Evolutionary conservation across 2,329 filamentous ascomycete species (phyloP).

Genomic region (Sclerotinia sclerotiorum): DNA sequence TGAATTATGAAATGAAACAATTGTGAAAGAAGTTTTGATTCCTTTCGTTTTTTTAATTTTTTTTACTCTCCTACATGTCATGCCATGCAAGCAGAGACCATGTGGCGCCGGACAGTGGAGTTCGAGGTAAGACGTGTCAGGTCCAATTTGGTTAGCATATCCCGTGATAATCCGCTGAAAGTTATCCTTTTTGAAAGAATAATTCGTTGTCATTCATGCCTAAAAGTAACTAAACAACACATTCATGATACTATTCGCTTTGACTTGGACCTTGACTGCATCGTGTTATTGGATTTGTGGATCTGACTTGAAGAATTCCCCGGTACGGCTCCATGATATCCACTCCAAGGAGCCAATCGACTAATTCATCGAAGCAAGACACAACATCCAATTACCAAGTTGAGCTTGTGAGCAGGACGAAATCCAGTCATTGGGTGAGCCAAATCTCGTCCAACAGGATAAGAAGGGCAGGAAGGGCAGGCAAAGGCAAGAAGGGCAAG

Average conservation of each 20-base stretch:
- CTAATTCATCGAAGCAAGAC: constrained; percentile 9
- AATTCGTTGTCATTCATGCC: constrained; percentile 24
- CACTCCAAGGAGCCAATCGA: constrained; percentile 4
- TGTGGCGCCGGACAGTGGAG: constrained; percentile 23
- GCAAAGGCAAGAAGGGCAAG: neutral
- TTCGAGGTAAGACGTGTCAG: constrained; percentile 23
- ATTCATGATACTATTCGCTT: constrained; percentile 19
- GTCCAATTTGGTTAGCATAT: constrained; percentile 16
- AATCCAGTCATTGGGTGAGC: neutral
- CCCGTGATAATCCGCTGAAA: constrained; percentile 10
- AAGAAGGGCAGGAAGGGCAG: neutral
- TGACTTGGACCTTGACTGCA: constrained; percentile 17
- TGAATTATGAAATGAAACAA: constrained; percentile 16
- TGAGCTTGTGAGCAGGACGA: constrained; percentile 1
- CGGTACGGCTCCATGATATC: constrained; percentile 8
- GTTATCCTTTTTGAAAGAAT: constrained; percentile 16
- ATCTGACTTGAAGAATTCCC: constrained; percentile 11
- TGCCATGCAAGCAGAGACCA: constrained; percentile 24
- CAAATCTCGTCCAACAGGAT: neutral
- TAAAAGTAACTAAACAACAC: constrained; percentile 24
- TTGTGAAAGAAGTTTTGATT: neutral
- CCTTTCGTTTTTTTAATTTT: neutral
- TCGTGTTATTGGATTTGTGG: constrained; percentile 24
- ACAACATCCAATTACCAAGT: constrained; percentile 10
- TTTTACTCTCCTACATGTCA: constrained; percentile 4